Base-by-base conservation (phyloP, 2,329 filamentous ascomycete species). In the Arthrobotrys sinensis region DNA sequence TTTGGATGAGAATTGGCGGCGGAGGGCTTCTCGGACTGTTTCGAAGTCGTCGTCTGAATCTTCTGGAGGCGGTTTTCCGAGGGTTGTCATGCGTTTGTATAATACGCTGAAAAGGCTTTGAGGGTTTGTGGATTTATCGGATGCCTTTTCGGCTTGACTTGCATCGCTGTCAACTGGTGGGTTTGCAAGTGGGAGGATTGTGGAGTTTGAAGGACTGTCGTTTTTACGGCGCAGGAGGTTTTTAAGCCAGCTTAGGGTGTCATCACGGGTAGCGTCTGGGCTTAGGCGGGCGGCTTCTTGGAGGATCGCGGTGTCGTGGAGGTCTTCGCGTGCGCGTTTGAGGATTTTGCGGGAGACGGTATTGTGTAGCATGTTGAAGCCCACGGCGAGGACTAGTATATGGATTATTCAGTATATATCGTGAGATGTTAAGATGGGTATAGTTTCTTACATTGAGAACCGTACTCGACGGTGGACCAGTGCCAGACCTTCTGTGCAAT, bases 401-500 rank as follows among this genome's bases (percentile, higher is more conserved):
- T 7, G n/a, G n/a, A 32, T 57, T 50, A 11, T 53, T 50, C 12
- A 14, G 28, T 10, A 28, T 19, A 11, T 52, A 53, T 36, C 7
- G 10, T 28, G 1, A 32, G 16, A 40, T 40, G 36, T 28, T 36
- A 38, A 57, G 4, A 24, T 36, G 16, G 32, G 28, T 4, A 19
- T 8, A 11, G 32, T 1, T n/a, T 3, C 84, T 82, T 82, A 84
- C 87, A 88, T 80, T 84, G 85, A 38, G 86, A 83, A 5, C 87
- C 87, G 82, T 86, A 86, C 70, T 88, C 87, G 10, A 88, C 85
- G 6, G 86, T 86, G 2, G 86, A 85, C 83, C 87, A 88, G 79
- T 88, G 87, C 87, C 87, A 88, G 1, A 88, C 84, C 55, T 87
- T 86, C 57, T 87, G 84, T 7, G 86, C 85, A 12, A 88, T 79